These are phyloP conservation scores for Alternaria tenuissima DNA, from an alignment of 2,329 filamentous ascomycete genomes.

Conservation along the genomic window DNA sequence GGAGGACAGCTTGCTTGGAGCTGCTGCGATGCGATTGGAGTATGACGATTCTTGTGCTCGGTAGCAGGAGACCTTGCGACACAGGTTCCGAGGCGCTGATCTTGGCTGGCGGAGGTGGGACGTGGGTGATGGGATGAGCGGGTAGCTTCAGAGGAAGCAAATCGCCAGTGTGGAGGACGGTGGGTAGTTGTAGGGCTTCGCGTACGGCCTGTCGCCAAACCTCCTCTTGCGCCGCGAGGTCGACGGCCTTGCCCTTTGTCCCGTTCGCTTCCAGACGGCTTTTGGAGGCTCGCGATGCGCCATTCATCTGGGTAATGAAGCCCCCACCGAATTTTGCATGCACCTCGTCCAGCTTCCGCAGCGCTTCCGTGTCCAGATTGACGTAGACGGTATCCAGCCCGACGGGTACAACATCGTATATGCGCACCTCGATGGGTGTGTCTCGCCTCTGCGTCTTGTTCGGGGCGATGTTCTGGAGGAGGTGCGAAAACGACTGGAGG, in stretches of 20 bases:
- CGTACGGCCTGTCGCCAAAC: conserved; percentile 63
- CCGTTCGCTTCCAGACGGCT: conserved; percentile 52
- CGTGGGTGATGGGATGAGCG: conserved; percentile 85
- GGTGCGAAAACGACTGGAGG: conserved; percentile 80
- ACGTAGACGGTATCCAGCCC: conserved; percentile 87
- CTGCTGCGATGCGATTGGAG: conserved; percentile 65
- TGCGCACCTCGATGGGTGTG: conserved; percentile 81
- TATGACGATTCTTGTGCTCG: conserved; percentile 84
- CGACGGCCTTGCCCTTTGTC: conserved; percentile 27
- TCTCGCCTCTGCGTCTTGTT: conserved; percentile 78
- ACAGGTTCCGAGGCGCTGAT: conserved; percentile 95
- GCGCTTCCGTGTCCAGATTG: conserved; percentile 80
- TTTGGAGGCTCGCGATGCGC: conserved; percentile 41
- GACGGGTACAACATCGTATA: conserved; percentile 81
- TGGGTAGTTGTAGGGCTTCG: conserved; percentile 74
- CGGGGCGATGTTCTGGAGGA: conserved; percentile 75
- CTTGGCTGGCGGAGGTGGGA: conserved; percentile 82
- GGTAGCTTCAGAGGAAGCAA: conserved; percentile 78
- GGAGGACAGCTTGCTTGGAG: conserved; percentile 60
- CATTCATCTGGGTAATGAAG: conserved; percentile 53
- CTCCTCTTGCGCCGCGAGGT: conserved; percentile 42
- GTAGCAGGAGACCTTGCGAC: conserved; percentile 80
- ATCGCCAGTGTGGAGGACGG: conserved; percentile 85
- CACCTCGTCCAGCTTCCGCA: conserved; percentile 81
- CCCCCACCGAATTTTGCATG: conserved; percentile 82